Conservation (phyloP, 1,139 yeast genomes). For the Geotrichum candidum region DNA sequence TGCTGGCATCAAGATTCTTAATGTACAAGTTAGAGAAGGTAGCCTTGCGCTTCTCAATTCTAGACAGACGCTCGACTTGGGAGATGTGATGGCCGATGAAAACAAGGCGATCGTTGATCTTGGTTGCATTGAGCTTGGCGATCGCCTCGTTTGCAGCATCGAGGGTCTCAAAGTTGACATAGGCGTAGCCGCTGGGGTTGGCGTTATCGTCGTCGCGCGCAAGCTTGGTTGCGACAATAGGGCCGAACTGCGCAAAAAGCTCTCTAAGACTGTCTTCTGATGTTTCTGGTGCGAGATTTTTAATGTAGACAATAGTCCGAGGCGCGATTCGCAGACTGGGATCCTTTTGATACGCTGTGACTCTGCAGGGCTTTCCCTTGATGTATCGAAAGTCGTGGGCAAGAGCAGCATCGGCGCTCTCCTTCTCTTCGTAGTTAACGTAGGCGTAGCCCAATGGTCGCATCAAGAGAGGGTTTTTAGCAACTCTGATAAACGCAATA, state of each 20-base stretch:
- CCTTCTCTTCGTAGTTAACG: slow-evolving; percentile 74
- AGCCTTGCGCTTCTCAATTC: slow-evolving; percentile 73
- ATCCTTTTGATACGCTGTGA: slow-evolving; percentile 92
- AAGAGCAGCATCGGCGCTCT: slow-evolving; percentile 77
- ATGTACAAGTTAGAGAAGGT: slow-evolving; percentile 84
- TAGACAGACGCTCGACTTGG: slow-evolving; percentile 79
- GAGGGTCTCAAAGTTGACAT: slow-evolving; percentile 75
- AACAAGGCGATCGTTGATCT: slow-evolving; percentile 76
- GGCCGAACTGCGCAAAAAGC: slow-evolving; percentile 81
- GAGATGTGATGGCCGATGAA: slow-evolving; percentile 84
- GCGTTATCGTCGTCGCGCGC: slow-evolving; percentile 61
- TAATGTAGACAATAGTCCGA: slow-evolving; percentile 68
- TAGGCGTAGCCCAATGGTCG: slow-evolving; percentile 88
- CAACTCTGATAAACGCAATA: slow-evolving; percentile 82
- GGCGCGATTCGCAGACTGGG: slow-evolving; percentile 64
- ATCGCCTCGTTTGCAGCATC: slow-evolving; percentile 86
- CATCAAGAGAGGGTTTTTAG: slow-evolving; percentile 85
- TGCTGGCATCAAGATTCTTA: slow-evolving; percentile 58
- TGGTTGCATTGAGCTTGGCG: slow-evolving; percentile 85
- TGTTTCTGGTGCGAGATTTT: slow-evolving; percentile 77
- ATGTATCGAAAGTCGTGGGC: slow-evolving; percentile 75
- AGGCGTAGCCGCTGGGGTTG: slow-evolving; percentile 67
- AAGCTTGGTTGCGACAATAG: slow-evolving; percentile 82
- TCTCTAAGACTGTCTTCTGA: slow-evolving; percentile 76
- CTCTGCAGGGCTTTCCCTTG: slow-evolving; percentile 84